Base-by-base conservation (phyloP, 2,329 filamentous ascomycete species). In the Neonectria punicea region DNA sequence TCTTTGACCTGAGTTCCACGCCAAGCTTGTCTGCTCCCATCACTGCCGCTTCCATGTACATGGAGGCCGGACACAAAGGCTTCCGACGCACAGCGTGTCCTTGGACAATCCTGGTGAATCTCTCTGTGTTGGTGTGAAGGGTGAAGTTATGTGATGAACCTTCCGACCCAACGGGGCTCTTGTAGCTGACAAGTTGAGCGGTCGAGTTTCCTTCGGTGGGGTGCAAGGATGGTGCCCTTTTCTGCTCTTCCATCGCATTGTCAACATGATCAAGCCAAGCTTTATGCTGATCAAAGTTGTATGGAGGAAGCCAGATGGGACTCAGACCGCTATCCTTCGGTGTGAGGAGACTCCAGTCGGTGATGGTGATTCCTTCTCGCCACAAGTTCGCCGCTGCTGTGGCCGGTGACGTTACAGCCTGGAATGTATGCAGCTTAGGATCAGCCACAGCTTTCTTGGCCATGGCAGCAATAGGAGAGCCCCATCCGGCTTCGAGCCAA, bases 61-160 rank as follows among this genome's bases (percentile, higher is more conserved):
- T 58, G 2, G 70, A 70, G 14, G 70, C 70, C 2, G 70, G 70
- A 56, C 70, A 72, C 3, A 72, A 46, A 6, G 70, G 70, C 44
- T 63, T 50, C 20, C 51, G 32, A 8, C 65, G 63, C 2, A 72
- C 67, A 10, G 67, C 58, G 44, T 72, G 70, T 2, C 70, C 69
- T 11, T 39, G n/a, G 13, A 69, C 67, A 41, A 71, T 68, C 3
- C 30, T 61, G 4, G 20, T 58, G 51, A 63, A 69, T 18, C 67
- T 55, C 53, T 67, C 65, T 0, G 65, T 67, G 20, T 36, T 47
- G 11, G 61, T 62, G 22, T 65, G 58, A 5, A 69, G 18, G 8
- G 20, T 32, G 49, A 69, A 69, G 14, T 43, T 39, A 16, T 67
- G 54, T 25, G 65, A 61, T 46, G 49, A 51, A 32, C 57, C 61